Percentiles rank a stretch among this genome's conserved stretches.
These are phyloP conservation scores for Gentiana macrophylla DNA, from an alignment of 257 asterid genomes.

Conservation along the genomic window DNA sequence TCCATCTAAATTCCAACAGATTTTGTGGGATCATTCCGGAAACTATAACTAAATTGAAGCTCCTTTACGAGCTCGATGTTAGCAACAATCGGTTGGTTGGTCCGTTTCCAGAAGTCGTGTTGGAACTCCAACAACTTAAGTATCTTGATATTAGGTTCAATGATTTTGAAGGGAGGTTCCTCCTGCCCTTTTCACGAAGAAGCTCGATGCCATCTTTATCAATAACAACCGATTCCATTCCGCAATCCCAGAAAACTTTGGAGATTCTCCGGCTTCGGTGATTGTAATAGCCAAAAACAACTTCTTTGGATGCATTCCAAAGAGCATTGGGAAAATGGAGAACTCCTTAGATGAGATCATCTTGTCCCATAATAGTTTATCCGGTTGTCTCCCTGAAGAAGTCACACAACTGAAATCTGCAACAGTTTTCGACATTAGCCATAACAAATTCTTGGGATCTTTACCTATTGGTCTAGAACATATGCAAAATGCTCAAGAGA, in stretches of 20 bases:
- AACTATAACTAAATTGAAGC: constrained; percentile 21
- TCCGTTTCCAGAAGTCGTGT: constrained; percentile 49
- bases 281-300: constrained; percentile 50
- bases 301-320: constrained; percentile 52
- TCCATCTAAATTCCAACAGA: constrained; percentile 68
- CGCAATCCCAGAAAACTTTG: constrained; percentile 47
- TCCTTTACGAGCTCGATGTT: constrained; percentile 55
- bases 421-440: constrained; percentile 39
- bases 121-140: constrained; percentile 40
- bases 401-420: constrained; percentile 29
- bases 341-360: constrained; percentile 44
- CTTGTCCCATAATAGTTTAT: constrained; percentile 25
- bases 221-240: constrained; percentile 47
- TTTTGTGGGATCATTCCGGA: constrained; percentile 69
- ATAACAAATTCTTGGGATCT: constrained; percentile 41
- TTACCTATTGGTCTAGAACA: constrained; percentile 40
- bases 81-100: constrained; percentile 94
- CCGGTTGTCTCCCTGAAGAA: constrained; percentile 72
- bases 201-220: constrained; percentile 50
- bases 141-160: constrained; percentile 75
- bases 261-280: constrained; percentile 54
- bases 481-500: constrained; percentile 27
- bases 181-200: constrained; percentile 13
- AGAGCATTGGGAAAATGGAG: constrained; percentile 54
- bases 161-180: constrained; percentile 69